Percentiles rank a stretch among this genome's conserved stretches.
Conservation (phyloP, 2,329 filamentous ascomycete genomes). For the Clonostachys byssicola region DNA sequence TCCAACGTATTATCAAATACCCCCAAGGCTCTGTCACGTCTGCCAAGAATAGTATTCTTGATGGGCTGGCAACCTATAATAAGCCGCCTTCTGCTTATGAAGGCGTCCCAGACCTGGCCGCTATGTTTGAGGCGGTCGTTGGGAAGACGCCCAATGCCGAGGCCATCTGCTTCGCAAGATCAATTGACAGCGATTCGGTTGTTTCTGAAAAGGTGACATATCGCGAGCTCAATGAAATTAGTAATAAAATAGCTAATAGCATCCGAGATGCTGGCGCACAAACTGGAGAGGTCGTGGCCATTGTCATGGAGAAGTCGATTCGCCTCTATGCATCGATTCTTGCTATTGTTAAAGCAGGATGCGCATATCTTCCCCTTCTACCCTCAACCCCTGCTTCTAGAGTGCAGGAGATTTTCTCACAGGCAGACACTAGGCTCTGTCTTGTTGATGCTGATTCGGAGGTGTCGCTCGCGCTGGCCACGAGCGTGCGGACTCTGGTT, state of each 20-base stretch:
- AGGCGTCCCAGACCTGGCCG: constrained; percentile 37
- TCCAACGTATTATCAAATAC: constrained; percentile 18
- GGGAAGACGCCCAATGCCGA: constrained; percentile 39
- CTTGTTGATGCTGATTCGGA: constrained; percentile 28
- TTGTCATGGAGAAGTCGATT: constrained; percentile 74
- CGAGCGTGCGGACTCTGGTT: constrained; percentile 20
- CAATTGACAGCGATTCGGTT: constrained; percentile 4
- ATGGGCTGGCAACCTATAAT: constrained; percentile 45
- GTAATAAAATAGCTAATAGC: constrained; percentile 58
- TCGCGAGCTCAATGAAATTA: constrained; percentile 52
- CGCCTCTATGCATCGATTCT: constrained; percentile 71
- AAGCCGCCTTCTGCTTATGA: constrained; percentile 20
- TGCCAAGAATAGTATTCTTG: constrained; percentile 14
- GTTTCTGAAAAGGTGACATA: constrained; percentile 50
- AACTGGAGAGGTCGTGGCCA: constrained; percentile 59
- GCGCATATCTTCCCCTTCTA: constrained; percentile 75
- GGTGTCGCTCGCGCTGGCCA: constrained; percentile 4
- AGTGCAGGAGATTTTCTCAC: constrained; percentile 55
- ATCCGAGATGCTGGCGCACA: constrained; percentile 42
- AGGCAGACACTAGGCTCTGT: constrained; percentile 48
- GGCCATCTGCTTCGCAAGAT: constrained; percentile 62
- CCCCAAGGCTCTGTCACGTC: constrained; percentile 8
- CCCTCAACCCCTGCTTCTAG: constrained; percentile 65
- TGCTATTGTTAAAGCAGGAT: constrained; percentile 69
- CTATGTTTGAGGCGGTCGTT: constrained; percentile 51